These are phyloP conservation scores for Aspergillus novoparasiticus DNA, from an alignment of 2,329 filamentous ascomycete genomes.

Conservation along the genomic window DNA sequence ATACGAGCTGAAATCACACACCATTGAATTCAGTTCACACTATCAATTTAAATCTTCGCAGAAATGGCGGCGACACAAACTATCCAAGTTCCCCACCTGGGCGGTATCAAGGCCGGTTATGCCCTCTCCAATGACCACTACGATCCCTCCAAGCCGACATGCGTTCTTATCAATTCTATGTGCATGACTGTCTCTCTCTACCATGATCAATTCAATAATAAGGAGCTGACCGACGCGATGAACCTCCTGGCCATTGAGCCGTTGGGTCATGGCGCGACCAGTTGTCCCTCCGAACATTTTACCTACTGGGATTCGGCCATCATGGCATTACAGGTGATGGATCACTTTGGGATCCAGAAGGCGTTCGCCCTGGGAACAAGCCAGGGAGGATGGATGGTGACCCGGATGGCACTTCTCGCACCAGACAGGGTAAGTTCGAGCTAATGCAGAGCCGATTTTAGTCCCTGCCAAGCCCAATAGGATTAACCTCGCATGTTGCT, in stretches of 20 bases:
- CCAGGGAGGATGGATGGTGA: slow-evolving; percentile 57
- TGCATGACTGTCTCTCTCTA: slow-evolving; percentile 53
- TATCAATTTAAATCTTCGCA: background rate
- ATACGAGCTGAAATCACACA: slow-evolving; percentile 1
- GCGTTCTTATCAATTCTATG: slow-evolving; percentile 56
- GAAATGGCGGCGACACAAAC: slow-evolving; percentile 32
- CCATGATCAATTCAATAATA: slow-evolving; percentile 41
- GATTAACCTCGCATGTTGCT: background rate
- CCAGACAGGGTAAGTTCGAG: slow-evolving; percentile 45
- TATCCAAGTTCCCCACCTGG: slow-evolving; percentile 52
- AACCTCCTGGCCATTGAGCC: slow-evolving; percentile 59
- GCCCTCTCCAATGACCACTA: slow-evolving; percentile 46
- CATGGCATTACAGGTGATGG: slow-evolving; percentile 59
- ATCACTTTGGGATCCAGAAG: slow-evolving; percentile 48
- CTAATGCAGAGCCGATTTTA: slow-evolving; percentile 1
- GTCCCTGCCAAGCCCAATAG: background rate
- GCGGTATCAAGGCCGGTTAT: slow-evolving; percentile 53
- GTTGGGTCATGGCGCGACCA: slow-evolving; percentile 56
- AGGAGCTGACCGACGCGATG: slow-evolving; percentile 38
- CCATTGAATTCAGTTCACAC: background rate
- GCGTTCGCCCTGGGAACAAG: slow-evolving; percentile 55
- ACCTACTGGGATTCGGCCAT: slow-evolving; percentile 60
- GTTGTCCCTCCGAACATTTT: slow-evolving; percentile 48
- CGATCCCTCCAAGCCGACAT: slow-evolving; percentile 55
- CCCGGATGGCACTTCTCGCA: slow-evolving; percentile 55